phyloP scores from a whole-genome alignment of 2,329 filamentous ascomycete genomes.

The Cladophialophora carrionii region DNA sequence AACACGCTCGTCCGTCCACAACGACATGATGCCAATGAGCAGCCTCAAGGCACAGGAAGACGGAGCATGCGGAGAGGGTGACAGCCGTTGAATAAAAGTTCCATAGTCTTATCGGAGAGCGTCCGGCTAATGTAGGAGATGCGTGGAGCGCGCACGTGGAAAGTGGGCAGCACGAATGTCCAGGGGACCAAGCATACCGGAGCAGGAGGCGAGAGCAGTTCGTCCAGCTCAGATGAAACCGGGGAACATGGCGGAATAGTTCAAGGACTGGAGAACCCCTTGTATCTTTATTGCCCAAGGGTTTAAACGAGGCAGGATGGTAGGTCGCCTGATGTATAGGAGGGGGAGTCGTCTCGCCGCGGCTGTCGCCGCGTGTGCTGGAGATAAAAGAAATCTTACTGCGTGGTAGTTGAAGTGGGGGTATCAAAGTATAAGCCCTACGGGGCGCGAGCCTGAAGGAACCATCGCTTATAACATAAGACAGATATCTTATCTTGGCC shows the following conservation, averaged over 20 bases:
- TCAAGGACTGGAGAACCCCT: slow-evolving; percentile 16
- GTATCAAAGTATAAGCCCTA: background rate
- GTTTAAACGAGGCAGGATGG: slow-evolving; percentile 12
- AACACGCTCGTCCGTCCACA: slow-evolving; percentile 54
- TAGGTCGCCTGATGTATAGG: slow-evolving; percentile 6
- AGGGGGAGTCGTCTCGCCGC: background rate
- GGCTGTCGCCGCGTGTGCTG: background rate
- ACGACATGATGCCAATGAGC: slow-evolving; percentile 33
- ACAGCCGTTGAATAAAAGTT: slow-evolving; percentile 3
- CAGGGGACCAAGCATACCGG: background rate
- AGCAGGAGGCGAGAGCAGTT: slow-evolving; percentile 7
- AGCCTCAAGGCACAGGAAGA: background rate
- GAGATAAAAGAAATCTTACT: slow-evolving; percentile 3
- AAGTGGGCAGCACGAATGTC: slow-evolving; percentile 19
- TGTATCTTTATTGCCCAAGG: background rate
- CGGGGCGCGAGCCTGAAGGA: background rate
- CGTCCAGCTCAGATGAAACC: slow-evolving; percentile 17
- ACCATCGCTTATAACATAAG: background rate
- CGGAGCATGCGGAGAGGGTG: background rate
- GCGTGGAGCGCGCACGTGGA: slow-evolving; percentile 17
- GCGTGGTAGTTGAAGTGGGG: slow-evolving; percentile 11
- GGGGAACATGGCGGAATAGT: slow-evolving; percentile 8
- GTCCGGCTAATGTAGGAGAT: slow-evolving; percentile 10
- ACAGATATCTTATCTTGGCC: slow-evolving; percentile 19
- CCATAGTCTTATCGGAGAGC: slow-evolving; percentile 18